Percentiles rank a stretch among this genome's conserved stretches.
phyloP scores from a whole-genome alignment of 2,329 filamentous ascomycete genomes.

The Penicillium sp. region DNA sequence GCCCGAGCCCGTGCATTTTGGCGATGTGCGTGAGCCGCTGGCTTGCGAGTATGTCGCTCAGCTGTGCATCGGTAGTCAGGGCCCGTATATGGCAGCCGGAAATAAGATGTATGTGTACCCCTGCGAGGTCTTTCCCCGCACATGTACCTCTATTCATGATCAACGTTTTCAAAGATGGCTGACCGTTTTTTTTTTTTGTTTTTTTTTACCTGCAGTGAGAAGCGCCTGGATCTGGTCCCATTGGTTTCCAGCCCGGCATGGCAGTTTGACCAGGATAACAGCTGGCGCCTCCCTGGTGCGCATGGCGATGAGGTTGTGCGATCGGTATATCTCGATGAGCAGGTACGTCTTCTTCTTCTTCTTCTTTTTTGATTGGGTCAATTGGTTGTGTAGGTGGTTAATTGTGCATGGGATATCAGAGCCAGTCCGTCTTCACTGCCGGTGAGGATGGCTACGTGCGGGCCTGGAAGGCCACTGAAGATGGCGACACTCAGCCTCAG shows the following conservation, averaged over 20 bases:
- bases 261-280: slow-evolving; percentile 44
- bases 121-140: background rate
- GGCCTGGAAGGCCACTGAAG: slow-evolving; percentile 40
- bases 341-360: slow-evolving; percentile 38
- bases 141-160: background rate
- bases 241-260: slow-evolving; percentile 41
- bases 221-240: slow-evolving; percentile 49
- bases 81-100: slow-evolving; percentile 52
- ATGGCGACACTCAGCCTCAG: slow-evolving; percentile 17
- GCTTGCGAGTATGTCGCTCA: slow-evolving; percentile 65
- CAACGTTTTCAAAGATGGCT: slow-evolving; percentile 2
- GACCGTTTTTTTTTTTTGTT: slow-evolving; percentile 1
- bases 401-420: slow-evolving; percentile 26
- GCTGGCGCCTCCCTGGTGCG: slow-evolving; percentile 50
- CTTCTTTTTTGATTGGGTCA: background rate
- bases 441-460: slow-evolving; percentile 51
- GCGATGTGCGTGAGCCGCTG: slow-evolving; percentile 60
- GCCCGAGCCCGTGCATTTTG: slow-evolving; percentile 54
- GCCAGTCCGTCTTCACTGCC: slow-evolving; percentile 48
- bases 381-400: background rate
- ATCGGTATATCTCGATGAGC: slow-evolving; percentile 49
- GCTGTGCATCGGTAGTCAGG: slow-evolving; percentile 50
- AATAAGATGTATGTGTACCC: slow-evolving; percentile 51
- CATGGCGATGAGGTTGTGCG: slow-evolving; percentile 55
- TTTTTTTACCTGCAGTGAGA: slow-evolving; percentile 32